Conservation (phyloP, 495 filamentous ascomycete species). For the Penicillium ucsense region DNA sequence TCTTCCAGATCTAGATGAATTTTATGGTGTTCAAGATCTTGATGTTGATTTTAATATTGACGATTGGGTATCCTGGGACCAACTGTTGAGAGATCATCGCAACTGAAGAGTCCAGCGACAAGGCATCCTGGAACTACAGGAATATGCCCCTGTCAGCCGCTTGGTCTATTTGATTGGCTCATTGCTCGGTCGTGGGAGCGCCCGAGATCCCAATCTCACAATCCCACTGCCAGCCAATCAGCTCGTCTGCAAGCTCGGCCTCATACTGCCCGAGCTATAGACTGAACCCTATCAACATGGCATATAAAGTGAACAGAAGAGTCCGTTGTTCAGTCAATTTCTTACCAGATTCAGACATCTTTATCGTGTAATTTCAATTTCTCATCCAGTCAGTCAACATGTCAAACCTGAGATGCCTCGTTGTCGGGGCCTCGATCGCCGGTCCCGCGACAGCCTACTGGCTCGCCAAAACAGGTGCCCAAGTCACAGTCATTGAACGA, state of each 20-base stretch:
- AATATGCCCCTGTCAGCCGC: background rate
- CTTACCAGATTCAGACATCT: background rate
- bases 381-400: conserved; percentile 6
- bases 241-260: background rate
- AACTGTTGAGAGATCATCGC: background rate
- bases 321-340: background rate
- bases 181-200: background rate
- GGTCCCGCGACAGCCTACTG: conserved; percentile 29
- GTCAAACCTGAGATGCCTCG: conserved; percentile 23
- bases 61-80: conserved; percentile 4
- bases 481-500: conserved; percentile 45
- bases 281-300: background rate
- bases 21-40: background rate
- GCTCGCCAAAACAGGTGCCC: conserved; percentile 38
- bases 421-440: conserved; percentile 33
- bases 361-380: background rate
- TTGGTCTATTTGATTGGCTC: background rate
- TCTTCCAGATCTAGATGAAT: background rate
- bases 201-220: background rate
- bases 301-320: background rate
- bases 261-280: background rate
- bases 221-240: background rate
- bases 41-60: conserved; percentile 2
- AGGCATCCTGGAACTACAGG: background rate
- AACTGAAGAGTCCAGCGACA: background rate